Percentiles rank a stretch among this genome's conserved stretches.
phyloP scores from a whole-genome alignment of 225 moss, liverwort and hornwort genomes.

The Sphagnum tenellum region DNA sequence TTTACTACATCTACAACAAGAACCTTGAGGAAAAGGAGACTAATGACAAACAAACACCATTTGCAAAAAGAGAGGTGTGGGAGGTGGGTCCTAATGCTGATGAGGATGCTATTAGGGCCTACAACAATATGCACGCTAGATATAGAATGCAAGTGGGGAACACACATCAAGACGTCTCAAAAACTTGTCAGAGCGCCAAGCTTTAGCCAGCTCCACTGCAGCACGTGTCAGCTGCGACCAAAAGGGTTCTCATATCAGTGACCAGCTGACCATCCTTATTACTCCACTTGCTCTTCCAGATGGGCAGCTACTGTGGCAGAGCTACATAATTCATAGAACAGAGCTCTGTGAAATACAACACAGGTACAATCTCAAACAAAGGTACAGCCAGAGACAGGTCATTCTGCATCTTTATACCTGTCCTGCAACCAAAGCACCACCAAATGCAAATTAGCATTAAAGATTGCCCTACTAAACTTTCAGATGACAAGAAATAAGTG shows the following conservation, averaged over 20 bases:
- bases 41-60: too few relatives aligned
- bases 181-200: slow-evolving; percentile 86
- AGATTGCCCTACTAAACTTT: neutral
- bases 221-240: slow-evolving; percentile 83
- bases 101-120: too few relatives aligned
- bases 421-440: slow-evolving; percentile 50
- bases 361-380: too few relatives aligned
- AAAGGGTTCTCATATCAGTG: slow-evolving; percentile 29
- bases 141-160: slow-evolving; percentile 6
- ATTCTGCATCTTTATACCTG: slow-evolving; percentile 41
- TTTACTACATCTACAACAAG: neutral
- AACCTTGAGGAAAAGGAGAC: neutral
- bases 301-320: slow-evolving; percentile 12
- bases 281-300: slow-evolving; percentile 14
- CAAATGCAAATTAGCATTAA: slow-evolving; percentile 7
- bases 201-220: slow-evolving; percentile 92
- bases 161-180: slow-evolving; percentile 86
- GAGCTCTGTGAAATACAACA: too few relatives aligned
- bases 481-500: too few relatives aligned
- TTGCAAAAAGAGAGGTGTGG: too few relatives aligned
- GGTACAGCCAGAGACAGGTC: slow-evolving; percentile 13
- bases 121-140: too few relatives aligned
- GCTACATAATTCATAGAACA: neutral
- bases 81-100: too few relatives aligned
- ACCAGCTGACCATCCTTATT: slow-evolving; percentile 12